These are phyloP conservation scores for Epichloe hybrida DNA, from an alignment of 2,329 filamentous ascomycete species.

Conservation along the genomic window DNA sequence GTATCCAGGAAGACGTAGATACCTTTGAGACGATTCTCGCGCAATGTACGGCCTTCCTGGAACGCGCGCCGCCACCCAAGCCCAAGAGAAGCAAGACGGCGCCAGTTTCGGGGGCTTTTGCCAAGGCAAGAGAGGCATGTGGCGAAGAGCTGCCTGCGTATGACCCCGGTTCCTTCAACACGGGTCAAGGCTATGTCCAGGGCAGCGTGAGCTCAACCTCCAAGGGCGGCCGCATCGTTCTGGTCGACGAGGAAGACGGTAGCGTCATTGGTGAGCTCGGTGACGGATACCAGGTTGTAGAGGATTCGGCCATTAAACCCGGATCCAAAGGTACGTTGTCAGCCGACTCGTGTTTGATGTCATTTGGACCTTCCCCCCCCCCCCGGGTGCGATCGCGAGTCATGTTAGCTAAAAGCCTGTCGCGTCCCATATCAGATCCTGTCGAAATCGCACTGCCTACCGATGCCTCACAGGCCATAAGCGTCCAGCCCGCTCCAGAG, in stretches of 20 bases:
- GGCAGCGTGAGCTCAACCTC: conserved; percentile 41
- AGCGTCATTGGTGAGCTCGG: conserved; percentile 87
- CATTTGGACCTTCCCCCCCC: too few relatives aligned
- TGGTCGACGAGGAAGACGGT: conserved; percentile 91
- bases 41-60: conserved; percentile 93
- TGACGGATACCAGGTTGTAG: conserved; percentile 67
- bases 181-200: conserved; percentile 63
- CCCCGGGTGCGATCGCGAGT: too few relatives aligned
- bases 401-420: not conserved
- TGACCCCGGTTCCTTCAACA: conserved; percentile 68
- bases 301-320: conserved; percentile 59
- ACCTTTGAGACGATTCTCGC: conserved; percentile 96
- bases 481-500: conserved; percentile 51
- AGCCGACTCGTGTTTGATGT: not conserved
- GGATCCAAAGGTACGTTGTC: conserved; percentile 72
- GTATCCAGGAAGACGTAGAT: conserved; percentile 81
- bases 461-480: conserved; percentile 50
- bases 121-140: conserved; percentile 27
- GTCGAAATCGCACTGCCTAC: conserved; percentile 64
- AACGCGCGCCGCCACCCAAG: conserved; percentile 57
- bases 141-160: conserved; percentile 47
- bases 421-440: conserved; percentile 50
- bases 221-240: conserved; percentile 66
- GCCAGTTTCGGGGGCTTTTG: conserved; percentile 10
- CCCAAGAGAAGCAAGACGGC: conserved; percentile 18